Evolutionary conservation across 768 basidiomycete genomes (phyloP).

Genomic region (Erythrobasidium yunnanense): DNA sequence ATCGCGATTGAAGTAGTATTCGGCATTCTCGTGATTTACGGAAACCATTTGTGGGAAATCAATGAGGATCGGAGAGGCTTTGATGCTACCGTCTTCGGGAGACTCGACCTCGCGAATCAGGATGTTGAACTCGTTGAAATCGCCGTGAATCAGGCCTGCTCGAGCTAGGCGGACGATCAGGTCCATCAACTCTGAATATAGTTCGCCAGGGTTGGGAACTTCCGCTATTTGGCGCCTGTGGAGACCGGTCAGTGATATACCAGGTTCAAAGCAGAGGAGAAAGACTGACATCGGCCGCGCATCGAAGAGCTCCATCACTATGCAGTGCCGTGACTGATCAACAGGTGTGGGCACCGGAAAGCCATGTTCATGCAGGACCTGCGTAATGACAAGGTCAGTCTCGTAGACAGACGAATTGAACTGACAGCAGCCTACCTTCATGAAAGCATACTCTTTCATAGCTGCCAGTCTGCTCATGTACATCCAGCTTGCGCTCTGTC

Average conservation of each 20-base stretch:
- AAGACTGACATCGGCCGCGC: conserved; percentile 85
- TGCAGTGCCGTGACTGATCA: conserved; percentile 87
- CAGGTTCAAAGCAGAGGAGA: no score
- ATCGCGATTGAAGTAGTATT: conserved; percentile 99
- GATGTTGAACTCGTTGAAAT: conserved; percentile 99
- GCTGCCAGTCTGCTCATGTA: conserved; percentile 95
- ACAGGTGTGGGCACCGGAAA: conserved; percentile 90
- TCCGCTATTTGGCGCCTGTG: conserved; percentile 73
- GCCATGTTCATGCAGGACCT: conserved; percentile 81
- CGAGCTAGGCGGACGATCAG: conserved; percentile 87
- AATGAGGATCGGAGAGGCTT: conserved; percentile 57
- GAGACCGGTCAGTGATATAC: no score
- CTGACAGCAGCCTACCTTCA: conserved; percentile 58
- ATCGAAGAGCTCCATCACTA: conserved; percentile 92
- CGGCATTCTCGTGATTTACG: conserved; percentile 90
- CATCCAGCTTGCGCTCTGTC: conserved; percentile 97
- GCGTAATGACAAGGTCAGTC: conserved; percentile 4
- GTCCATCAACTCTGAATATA: conserved; percentile 89
- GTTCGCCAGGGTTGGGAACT: conserved; percentile 70
- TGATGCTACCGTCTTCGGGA: conserved; percentile 30
- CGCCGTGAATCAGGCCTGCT: conserved; percentile 93
- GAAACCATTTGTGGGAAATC: conserved; percentile 99
- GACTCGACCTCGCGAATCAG: conserved; percentile 57
- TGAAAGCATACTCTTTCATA: conserved; percentile 96
- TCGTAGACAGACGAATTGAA: background rate